phyloP scores from a whole-genome alignment of 1,284 basidiomycete species.

The Rhodotorula sp. region DNA sequence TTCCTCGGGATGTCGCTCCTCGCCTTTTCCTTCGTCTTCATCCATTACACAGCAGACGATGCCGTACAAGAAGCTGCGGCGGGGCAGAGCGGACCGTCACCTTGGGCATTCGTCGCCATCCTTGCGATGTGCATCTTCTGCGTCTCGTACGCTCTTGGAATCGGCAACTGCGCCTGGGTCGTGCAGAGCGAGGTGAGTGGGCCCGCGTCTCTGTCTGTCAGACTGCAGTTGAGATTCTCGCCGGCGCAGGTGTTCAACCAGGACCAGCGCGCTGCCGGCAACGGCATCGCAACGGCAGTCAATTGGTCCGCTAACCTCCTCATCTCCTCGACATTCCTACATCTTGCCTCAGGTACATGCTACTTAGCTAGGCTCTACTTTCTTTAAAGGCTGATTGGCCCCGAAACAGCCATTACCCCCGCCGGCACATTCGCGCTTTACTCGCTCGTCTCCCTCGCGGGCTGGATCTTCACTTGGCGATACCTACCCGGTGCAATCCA shows the following conservation, averaged over 20 bases:
- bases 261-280: constrained; percentile 28
- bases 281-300: constrained; percentile 15
- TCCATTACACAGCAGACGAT: constrained; percentile 55
- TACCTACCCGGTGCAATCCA: constrained; percentile 14
- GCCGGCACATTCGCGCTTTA: constrained; percentile 29
- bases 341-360: constrained; percentile 17
- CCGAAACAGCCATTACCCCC: constrained; percentile 17
- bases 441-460: constrained; percentile 7
- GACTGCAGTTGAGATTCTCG: too few species aligned
- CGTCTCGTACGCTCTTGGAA: constrained; percentile 53
- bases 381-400: too few species aligned
- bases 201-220: not conserved
- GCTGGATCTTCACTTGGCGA: constrained; percentile 23
- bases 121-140: constrained; percentile 71
- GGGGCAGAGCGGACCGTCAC: not conserved
- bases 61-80: not conserved
- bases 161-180: constrained; percentile 74
- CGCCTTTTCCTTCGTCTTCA: constrained; percentile 67
- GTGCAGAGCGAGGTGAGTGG: constrained; percentile 28
- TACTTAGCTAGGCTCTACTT: too few species aligned
- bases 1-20: constrained; percentile 66
- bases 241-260: constrained; percentile 17
- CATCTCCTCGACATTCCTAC: constrained; percentile 31
- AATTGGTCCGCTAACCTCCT: constrained; percentile 32
- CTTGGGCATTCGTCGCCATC: constrained; percentile 60